These are phyloP conservation scores for Vigna mungo DNA, from an alignment of 306 rosid species.

Conservation along the genomic window DNA sequence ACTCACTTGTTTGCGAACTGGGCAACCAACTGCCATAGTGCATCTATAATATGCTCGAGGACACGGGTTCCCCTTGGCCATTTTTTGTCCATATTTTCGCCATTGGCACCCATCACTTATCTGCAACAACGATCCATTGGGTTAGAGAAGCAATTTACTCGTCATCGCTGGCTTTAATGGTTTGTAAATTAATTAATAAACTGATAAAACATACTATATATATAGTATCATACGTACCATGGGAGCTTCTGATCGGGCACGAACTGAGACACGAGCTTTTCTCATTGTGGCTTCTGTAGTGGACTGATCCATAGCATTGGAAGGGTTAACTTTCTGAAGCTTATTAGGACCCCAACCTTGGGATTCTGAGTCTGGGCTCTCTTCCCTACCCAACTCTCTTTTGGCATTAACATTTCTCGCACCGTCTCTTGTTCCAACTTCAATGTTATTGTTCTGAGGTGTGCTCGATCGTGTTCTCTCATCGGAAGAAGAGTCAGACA, in stretches of 20 bases:
- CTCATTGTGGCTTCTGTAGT: slow-evolving; percentile 89
- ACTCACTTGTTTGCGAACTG: slow-evolving; percentile 96
- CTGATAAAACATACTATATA: neutral
- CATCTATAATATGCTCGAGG: slow-evolving; percentile 96
- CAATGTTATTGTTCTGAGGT: slow-evolving; percentile 54
- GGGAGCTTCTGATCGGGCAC: slow-evolving; percentile 96
- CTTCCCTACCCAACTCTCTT: slow-evolving; percentile 61
- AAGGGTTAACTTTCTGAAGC: slow-evolving; percentile 51
- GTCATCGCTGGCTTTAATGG: neutral
- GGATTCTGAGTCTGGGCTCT: slow-evolving; percentile 77
- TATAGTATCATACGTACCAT: slow-evolving; percentile 56
- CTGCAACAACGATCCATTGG: slow-evolving; percentile 48
- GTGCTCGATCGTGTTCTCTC: slow-evolving; percentile 78
- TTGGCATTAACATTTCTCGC: slow-evolving; percentile 51
- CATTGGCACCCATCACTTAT: slow-evolving; percentile 99
- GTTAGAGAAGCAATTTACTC: neutral
- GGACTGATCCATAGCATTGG: slow-evolving; percentile 61
- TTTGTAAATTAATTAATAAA: neutral
- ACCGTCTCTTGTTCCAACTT: slow-evolving; percentile 36
- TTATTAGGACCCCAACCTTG: slow-evolving; percentile 77
- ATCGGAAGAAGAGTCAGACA: slow-evolving; percentile 74
- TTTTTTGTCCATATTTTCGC: slow-evolving; percentile 96
- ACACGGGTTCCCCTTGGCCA: slow-evolving; percentile 98
- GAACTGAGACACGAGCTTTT: slow-evolving; percentile 96
- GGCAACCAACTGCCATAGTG: slow-evolving; percentile 97